These are phyloP conservation scores for Tulasnella sp. DNA, from an alignment of 768 basidiomycete species.

Conservation along the genomic window DNA sequence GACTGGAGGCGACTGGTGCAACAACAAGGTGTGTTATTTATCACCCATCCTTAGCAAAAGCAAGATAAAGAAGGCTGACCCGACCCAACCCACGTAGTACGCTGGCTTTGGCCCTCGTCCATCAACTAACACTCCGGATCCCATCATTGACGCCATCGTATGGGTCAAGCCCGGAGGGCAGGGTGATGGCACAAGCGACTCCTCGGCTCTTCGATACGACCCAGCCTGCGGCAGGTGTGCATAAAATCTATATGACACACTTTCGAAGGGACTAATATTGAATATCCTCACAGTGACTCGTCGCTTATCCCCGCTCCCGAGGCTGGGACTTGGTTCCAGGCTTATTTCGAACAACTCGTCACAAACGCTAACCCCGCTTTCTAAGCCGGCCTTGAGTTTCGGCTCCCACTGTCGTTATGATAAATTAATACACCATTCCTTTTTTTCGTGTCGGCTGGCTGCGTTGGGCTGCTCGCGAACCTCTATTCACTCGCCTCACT, in stretches of 20 bases:
- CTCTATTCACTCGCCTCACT: too few relatives aligned
- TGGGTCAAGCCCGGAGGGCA: slow-evolving; percentile 56
- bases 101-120: slow-evolving; percentile 33
- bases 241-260: not conserved
- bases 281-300: slow-evolving; percentile 24
- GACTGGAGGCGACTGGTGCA: slow-evolving; percentile 38
- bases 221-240: slow-evolving; percentile 39
- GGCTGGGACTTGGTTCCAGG: slow-evolving; percentile 65
- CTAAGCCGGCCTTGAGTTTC: not conserved
- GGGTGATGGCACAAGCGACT: slow-evolving; percentile 59
- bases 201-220: slow-evolving; percentile 52
- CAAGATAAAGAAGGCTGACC: too few relatives aligned
- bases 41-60: not conserved
- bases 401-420: not conserved
- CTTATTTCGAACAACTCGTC: slow-evolving; percentile 58
- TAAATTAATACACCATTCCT: not conserved
- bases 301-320: slow-evolving; percentile 45
- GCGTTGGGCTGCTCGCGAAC: too few relatives aligned
- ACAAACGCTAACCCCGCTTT: slow-evolving; percentile 51
- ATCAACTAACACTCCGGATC: slow-evolving; percentile 25
- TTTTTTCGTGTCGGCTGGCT: not conserved
- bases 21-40: slow-evolving; percentile 31
- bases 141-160: slow-evolving; percentile 29
- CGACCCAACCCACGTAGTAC: not conserved
- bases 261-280: not conserved